These are phyloP conservation scores for Naganishia onofrii DNA, from an alignment of 768 basidiomycete species.

Conservation along the genomic window DNA sequence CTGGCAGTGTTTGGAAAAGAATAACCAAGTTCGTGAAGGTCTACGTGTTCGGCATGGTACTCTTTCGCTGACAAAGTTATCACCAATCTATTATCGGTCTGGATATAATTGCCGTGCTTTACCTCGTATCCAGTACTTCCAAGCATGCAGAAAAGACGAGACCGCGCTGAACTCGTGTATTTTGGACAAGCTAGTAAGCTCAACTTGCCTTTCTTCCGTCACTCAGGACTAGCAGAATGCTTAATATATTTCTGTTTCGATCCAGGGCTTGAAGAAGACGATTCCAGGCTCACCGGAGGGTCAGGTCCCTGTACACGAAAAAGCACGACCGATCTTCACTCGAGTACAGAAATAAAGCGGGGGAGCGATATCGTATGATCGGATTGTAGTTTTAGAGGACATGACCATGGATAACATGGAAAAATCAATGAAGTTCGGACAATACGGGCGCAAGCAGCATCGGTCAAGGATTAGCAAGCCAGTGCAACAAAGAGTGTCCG, in stretches of 20 bases:
- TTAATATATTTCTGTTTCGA: background rate
- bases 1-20: constrained; percentile 88
- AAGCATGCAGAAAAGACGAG: constrained; percentile 83
- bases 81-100: background rate
- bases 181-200: constrained; percentile 88
- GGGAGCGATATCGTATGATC: background rate
- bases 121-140: constrained; percentile 70
- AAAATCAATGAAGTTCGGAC: constrained; percentile 13
- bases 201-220: background rate
- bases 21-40: constrained; percentile 78
- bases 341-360: constrained; percentile 71
- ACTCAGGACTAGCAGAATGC: background rate
- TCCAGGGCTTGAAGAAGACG: constrained; percentile 80
- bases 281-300: constrained; percentile 85
- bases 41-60: too few species aligned
- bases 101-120: constrained; percentile 6
- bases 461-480: background rate
- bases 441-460: too few species aligned
- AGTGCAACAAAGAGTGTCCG: background rate
- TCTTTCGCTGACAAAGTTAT: too few species aligned
- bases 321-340: constrained; percentile 77
- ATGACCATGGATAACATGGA: background rate
- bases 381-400: constrained; percentile 22
- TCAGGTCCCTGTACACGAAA: constrained; percentile 80
- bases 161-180: constrained; percentile 85